Evolutionary conservation across 306 rosid genomes (phyloP).

Genomic region (Malus orientalis): DNA sequence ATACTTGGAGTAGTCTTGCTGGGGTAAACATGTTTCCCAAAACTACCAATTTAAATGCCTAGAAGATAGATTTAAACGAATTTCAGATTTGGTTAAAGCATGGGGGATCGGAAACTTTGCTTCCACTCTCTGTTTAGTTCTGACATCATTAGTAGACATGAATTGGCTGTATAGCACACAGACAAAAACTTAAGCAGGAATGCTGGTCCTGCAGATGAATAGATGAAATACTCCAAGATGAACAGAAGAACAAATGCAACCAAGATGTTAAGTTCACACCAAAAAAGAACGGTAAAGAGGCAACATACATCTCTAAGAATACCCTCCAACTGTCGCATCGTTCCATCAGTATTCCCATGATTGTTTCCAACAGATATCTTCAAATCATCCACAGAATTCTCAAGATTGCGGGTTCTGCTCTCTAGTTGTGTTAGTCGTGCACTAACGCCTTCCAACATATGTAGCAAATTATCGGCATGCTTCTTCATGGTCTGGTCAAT

Average conservation of each 20-base stretch:
- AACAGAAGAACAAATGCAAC: constrained; percentile 6
- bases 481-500: constrained; percentile 72
- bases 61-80: neutral
- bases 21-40: neutral
- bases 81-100: neutral
- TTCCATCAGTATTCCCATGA: constrained; percentile 72
- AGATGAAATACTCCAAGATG: neutral
- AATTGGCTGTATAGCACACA: neutral
- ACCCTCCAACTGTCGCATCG: constrained; percentile 71
- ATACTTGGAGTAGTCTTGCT: neutral
- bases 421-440: constrained; percentile 73
- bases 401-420: constrained; percentile 64
- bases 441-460: constrained; percentile 73
- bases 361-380: constrained; percentile 68
- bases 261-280: neutral
- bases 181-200: neutral
- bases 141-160: neutral
- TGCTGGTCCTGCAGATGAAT: neutral
- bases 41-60: neutral
- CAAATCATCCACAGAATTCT: constrained; percentile 71
- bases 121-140: neutral
- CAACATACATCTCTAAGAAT: constrained; percentile 68
- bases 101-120: neutral
- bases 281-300: constrained; percentile 2
- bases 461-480: constrained; percentile 56